phyloP scores from a whole-genome alignment of 2,329 filamentous ascomycete genomes.

The Alternaria longipes region DNA sequence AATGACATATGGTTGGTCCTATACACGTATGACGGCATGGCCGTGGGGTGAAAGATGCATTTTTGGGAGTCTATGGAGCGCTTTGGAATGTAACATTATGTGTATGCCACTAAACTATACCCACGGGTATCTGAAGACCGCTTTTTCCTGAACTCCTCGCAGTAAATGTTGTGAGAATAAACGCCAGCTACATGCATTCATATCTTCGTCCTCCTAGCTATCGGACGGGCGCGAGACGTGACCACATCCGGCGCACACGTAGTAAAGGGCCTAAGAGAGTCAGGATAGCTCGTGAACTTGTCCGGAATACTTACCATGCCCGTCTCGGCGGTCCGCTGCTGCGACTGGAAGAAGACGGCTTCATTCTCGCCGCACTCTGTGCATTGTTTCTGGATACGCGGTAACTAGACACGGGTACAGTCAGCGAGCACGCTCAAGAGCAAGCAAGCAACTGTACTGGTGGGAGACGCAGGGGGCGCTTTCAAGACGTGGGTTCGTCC shows the following conservation, averaged over 20 bases:
- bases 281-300: conserved; percentile 11
- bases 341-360: conserved; percentile 98
- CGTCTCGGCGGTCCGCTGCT: conserved; percentile 94
- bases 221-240: conserved; percentile 71
- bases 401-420: conserved; percentile 72
- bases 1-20: conserved; percentile 55
- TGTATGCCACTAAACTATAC: conserved; percentile 44
- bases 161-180: conserved; percentile 33
- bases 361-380: conserved; percentile 85
- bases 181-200: conserved; percentile 45
- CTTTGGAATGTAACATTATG: conserved; percentile 35
- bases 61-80: conserved; percentile 18
- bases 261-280: conserved; percentile 59
- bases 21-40: conserved; percentile 67
- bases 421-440: conserved; percentile 52
- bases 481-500: conserved; percentile 44
- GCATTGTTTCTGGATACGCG: conserved; percentile 85
- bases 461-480: conserved; percentile 21
- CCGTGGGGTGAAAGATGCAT: conserved; percentile 12
- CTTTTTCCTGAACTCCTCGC: conserved; percentile 39
- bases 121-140: conserved; percentile 48
- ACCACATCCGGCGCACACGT: conserved; percentile 91
- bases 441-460: conserved; percentile 46
- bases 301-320: conserved; percentile 78
- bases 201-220: conserved; percentile 20